Base-by-base conservation (phyloP, 495 filamentous ascomycete genomes). In the Annulohypoxylon nitens region DNA sequence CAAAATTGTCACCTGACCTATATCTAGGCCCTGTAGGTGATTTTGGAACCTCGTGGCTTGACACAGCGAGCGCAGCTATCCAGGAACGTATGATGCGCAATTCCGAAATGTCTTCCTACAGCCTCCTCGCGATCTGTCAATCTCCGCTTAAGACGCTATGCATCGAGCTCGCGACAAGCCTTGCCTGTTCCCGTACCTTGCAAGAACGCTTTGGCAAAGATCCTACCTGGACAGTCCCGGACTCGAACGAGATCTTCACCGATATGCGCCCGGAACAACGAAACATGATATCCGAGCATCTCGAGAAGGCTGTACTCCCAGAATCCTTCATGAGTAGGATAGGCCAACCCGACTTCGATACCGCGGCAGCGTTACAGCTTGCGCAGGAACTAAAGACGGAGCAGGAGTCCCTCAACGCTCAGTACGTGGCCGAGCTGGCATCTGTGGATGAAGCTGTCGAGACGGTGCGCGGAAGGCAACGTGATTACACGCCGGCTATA, bases 81-180 rank as follows among this genome's bases (percentile, higher is more conserved):
- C 64, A 81, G 20, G 63, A 75, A 1, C 79, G 81, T 23, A 86
- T 87, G 78, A 25, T 61, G 43, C 76, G 81, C 20, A 81, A 82
- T 64, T 76, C 72, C 5, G 80, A 81, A 1, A 72, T 75, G 8
- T 63, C 81, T 0, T 78, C 78, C 0, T 87, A 84, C 73, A 86
- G 77, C 70, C 81, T 88, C 30, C 75, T 86, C 2, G 82, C 85
- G 1, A 65, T 87, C 7, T 84, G 84, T 76, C 73, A 80, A 9
- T 83, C 84, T 12, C 80, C 81, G 0, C 67, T 83, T 8, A 37
- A 66, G 7, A 59, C 66, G 0, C 26, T 83, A 12, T 75, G 78
- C 0, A 37, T 47, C 11, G 62, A 80, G 2, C 73, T 87, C 12
- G 81, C 81, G 5, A 58, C 61, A 14, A 82, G 78, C 66, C 71